Percentiles rank a stretch among this genome's conserved stretches.
Conservation (phyloP, 306 rosid genomes). For the Citrullus amarus region DNA sequence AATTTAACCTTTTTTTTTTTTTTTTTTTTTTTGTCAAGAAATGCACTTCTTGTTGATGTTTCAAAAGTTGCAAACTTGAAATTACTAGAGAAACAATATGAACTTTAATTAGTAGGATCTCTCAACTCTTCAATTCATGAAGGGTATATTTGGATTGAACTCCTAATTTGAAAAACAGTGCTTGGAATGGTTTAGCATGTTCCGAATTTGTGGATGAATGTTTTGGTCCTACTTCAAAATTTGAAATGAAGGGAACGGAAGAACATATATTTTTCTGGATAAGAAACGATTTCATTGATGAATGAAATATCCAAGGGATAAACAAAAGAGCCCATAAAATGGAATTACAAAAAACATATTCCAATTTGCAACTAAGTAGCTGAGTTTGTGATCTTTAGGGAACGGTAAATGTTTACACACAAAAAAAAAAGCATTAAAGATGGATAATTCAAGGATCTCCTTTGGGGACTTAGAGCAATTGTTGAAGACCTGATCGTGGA, state of each 20-base stretch:
- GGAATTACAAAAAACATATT: too few species aligned
- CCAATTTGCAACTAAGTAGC: too few species aligned
- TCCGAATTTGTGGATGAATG: background rate
- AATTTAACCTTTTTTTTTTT: background rate
- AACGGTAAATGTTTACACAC: too few species aligned
- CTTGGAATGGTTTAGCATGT: background rate
- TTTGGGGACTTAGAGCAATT: too few species aligned
- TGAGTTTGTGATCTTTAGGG: too few species aligned
- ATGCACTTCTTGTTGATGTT: background rate
- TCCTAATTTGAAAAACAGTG: background rate
- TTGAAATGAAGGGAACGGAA: background rate
- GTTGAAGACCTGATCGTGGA: too few species aligned
- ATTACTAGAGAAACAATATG: background rate
- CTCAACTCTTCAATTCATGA: background rate
- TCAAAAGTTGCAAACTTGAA: background rate
- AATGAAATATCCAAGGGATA: too few species aligned
- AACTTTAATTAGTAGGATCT: background rate
- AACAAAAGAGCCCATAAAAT: too few species aligned
- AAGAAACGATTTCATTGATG: too few species aligned
- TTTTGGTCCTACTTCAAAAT: background rate
- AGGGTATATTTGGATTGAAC: background rate
- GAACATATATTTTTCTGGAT: background rate
- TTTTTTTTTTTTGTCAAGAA: background rate
- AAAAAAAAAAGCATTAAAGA: too few species aligned
- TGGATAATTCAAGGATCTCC: too few species aligned